phyloP scores from a whole-genome alignment of 108 stramenopile genomes.

The Conticribra guillardii region DNA sequence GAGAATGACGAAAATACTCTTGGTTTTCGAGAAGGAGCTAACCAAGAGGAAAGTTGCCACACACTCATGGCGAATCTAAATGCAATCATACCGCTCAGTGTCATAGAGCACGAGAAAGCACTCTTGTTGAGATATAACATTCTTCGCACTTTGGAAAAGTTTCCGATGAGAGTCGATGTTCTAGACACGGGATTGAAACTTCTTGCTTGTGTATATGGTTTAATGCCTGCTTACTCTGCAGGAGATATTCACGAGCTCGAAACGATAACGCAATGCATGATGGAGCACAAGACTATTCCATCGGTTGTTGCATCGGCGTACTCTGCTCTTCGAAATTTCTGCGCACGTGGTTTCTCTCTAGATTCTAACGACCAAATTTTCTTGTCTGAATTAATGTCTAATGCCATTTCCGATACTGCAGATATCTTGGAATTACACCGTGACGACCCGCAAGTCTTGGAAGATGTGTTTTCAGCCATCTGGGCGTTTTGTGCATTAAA shows the following conservation, averaged over 20 bases:
- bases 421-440: background rate
- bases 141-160: slow-evolving; percentile 22
- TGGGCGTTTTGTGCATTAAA: slow-evolving; percentile 28
- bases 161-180: slow-evolving; percentile 15
- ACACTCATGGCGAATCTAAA: slow-evolving; percentile 19
- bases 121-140: slow-evolving; percentile 5
- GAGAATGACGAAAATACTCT: slow-evolving; percentile 2
- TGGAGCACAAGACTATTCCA: slow-evolving; percentile 4
- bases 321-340: slow-evolving; percentile 23
- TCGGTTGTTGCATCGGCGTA: slow-evolving; percentile 18
- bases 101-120: slow-evolving; percentile 4
- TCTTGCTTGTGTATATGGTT: slow-evolving; percentile 26
- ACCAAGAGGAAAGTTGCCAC: slow-evolving; percentile 16
- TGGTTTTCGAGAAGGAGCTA: slow-evolving; percentile 1
- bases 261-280: slow-evolving; percentile 2
- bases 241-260: slow-evolving; percentile 17
- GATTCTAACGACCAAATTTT: background rate
- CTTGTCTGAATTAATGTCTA: background rate
- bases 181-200: slow-evolving; percentile 30
- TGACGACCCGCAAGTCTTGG: slow-evolving; percentile 7
- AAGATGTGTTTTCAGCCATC: slow-evolving; percentile 30
- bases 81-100: background rate
- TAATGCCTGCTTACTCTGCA: background rate
- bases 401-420: no score
- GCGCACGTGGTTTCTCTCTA: slow-evolving; percentile 4